phyloP scores from a whole-genome alignment of 345 rosid species.

The Cardiospermum halicacabum region DNA sequence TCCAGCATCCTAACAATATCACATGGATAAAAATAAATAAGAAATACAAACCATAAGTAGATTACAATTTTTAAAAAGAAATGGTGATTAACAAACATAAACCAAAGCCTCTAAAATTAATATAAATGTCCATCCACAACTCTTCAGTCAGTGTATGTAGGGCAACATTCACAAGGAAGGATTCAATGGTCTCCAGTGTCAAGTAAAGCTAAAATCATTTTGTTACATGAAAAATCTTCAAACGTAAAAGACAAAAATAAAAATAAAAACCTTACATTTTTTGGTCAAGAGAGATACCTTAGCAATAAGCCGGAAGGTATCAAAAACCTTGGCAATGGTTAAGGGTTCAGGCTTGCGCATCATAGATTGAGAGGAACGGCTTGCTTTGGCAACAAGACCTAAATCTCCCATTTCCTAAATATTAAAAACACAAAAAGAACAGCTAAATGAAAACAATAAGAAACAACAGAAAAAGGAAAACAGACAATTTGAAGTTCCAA shows the following conservation, averaged over 20 bases:
- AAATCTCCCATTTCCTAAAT: slow-evolving; percentile 79
- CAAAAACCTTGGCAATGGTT: slow-evolving; percentile 76
- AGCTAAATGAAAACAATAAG: neutral
- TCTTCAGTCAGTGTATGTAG: neutral
- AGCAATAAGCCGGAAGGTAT: slow-evolving; percentile 72
- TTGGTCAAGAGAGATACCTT: slow-evolving; percentile 44
- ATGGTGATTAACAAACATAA: neutral
- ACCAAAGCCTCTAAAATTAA: neutral
- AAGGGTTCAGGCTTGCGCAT: slow-evolving; percentile 86
- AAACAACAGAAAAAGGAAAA: too few species aligned
- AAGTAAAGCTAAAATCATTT: neutral
- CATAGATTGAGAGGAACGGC: slow-evolving; percentile 85
- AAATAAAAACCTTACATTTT: too few species aligned
- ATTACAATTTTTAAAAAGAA: slow-evolving; percentile 4
- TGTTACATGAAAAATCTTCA: neutral
- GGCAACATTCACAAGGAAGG: neutral
- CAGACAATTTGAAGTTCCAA: neutral
- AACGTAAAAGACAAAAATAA: too few species aligned
- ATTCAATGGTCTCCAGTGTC: neutral
- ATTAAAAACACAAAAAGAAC: neutral
- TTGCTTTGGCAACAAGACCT: slow-evolving; percentile 92
- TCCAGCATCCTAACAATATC: slow-evolving; percentile 65
- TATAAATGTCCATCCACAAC: neutral
- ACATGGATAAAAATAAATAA: slow-evolving; percentile 11
- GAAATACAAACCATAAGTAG: neutral